Evolutionary conservation across 1,284 basidiomycete genomes (phyloP).

Genomic region (Cutaneotrichosporon cavernicola): DNA sequence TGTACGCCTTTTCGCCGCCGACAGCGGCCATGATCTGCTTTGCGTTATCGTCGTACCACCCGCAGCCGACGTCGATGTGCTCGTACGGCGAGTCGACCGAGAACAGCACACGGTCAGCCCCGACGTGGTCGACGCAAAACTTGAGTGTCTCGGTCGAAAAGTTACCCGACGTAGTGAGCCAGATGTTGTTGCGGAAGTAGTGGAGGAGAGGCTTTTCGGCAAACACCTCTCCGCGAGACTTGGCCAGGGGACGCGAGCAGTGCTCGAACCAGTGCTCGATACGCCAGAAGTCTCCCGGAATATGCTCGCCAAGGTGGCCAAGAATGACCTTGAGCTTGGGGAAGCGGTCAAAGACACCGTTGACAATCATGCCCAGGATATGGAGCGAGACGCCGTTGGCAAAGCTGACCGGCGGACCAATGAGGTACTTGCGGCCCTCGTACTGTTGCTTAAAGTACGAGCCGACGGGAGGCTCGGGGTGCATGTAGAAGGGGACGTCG

Average conservation of each 20-base stretch:
- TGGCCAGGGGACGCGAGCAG: slow-evolving; percentile 25
- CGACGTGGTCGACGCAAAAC: slow-evolving; percentile 39
- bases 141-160: slow-evolving; percentile 27
- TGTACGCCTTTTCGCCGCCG: slow-evolving; percentile 24
- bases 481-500: slow-evolving; percentile 49
- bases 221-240: slow-evolving; percentile 31
- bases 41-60: slow-evolving; percentile 37
- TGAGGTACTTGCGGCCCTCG: slow-evolving; percentile 42
- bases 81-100: slow-evolving; percentile 50
- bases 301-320: slow-evolving; percentile 50
- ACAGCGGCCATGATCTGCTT: slow-evolving; percentile 22
- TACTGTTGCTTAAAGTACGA: slow-evolving; percentile 41
- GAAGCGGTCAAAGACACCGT: slow-evolving; percentile 50
- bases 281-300: slow-evolving; percentile 47
- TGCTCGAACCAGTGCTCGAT: slow-evolving; percentile 50
- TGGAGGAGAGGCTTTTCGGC: slow-evolving; percentile 32
- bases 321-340: slow-evolving; percentile 51
- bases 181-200: slow-evolving; percentile 31
- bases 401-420: slow-evolving; percentile 45
- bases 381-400: slow-evolving; percentile 48
- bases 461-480: slow-evolving; percentile 48
- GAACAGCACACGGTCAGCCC: slow-evolving; percentile 47
- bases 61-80: slow-evolving; percentile 44
- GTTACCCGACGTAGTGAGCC: slow-evolving; percentile 29
- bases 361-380: slow-evolving; percentile 47